Evolutionary conservation across 768 basidiomycete species (phyloP), one percentile per base, ranked within the genome.

Genomic region (Lactarius trivialis): DNA sequence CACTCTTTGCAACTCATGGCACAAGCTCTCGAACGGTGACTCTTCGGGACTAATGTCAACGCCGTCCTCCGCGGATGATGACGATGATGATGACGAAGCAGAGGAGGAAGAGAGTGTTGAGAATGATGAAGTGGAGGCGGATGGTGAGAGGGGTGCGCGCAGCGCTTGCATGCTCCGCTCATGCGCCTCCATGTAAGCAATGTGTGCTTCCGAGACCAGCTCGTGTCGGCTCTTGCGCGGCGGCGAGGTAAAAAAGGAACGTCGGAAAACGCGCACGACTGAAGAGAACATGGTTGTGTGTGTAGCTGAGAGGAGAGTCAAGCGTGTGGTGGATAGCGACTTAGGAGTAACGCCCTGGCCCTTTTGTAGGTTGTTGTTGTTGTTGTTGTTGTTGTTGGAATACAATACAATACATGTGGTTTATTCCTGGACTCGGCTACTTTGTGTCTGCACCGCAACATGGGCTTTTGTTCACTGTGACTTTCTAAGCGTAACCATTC

Each of bases 161-260:
- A n/a, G 28, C 19, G 28, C 55, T 8, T 56, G 26, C 39, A 3
- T 19, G 39, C 15, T 30, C 14, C 24, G 52, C 19, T 28, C 48
- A 28, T 61, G 48, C 12, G 34, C 45, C 19, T 50, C 19, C 36
- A 63, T 49, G 48, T 55, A 63, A 8, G 62, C 53, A 17, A 51
- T 24, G 48, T 63, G 48, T 8, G 62, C 62, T 7, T 63, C 62
- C 32, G 58, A 63, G 24, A 63, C 39, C 21, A 59, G 58, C 62
- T 63, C 62, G 48, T 63, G 62, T 24, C 62, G 62, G 48, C 58
- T 55, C 43, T 63, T 63, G 57, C 41, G 50, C 9, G 34, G 12
- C 15, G 45, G 43, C 12, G 52, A 9, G 1, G 60, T 9, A 28
- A 54, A 28, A 32, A 53, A 63, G 24, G 52, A 55, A 19, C 62